Evolutionary conservation across 2,329 filamentous ascomycete species (phyloP), one percentile per base, ranked within the genome.

Genomic region (Dothidotthia symphoricarpi): DNA sequence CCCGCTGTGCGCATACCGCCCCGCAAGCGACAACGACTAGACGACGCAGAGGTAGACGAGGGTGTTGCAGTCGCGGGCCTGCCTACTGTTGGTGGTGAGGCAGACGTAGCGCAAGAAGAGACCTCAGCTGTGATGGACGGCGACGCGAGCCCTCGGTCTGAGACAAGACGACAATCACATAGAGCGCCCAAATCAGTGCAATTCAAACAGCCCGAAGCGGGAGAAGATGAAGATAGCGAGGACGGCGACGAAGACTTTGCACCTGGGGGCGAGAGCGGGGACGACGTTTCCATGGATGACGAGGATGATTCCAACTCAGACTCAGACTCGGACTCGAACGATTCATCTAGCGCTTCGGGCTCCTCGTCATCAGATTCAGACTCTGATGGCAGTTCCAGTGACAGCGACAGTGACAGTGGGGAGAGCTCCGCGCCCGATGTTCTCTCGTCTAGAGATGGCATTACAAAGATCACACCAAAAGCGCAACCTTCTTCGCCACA

Each of bases 1-100:
- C 88, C 88, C 1, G 63, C 76, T 0, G 71, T 94, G 26, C 70
- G 75, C 10, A 86, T 94, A 12, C 86, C 86, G 1, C 83, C 88
- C 1, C 76, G 83, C 45, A 94, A 93, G 62, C 77, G 78, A 53
- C 76, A 75, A 25, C 53, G 58, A 28, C 29, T 64, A 13, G 69
- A 53, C 48, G 53, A 55, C 42, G 49, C 56, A 26, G 47, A 68
- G 37, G 44, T 66, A 30, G 50, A 45, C 3, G 43, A 48, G 3
- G 48, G 42, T 4, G 8, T 34, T 3, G 50, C 49, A 11, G 47
- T 31, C 24, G 12, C 41, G 4, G 42, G 35, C 2, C 34, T 57
- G 22, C 45, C 54, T 8, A 47, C 42, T 15, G 44, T 39, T 17
- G 32, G 43, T 17, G 40, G 43, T 12, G 37, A 45, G 9, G 10